Evolutionary conservation across 2,329 filamentous ascomycete species (phyloP).

Genomic region (Achaetomium macrosporum): DNA sequence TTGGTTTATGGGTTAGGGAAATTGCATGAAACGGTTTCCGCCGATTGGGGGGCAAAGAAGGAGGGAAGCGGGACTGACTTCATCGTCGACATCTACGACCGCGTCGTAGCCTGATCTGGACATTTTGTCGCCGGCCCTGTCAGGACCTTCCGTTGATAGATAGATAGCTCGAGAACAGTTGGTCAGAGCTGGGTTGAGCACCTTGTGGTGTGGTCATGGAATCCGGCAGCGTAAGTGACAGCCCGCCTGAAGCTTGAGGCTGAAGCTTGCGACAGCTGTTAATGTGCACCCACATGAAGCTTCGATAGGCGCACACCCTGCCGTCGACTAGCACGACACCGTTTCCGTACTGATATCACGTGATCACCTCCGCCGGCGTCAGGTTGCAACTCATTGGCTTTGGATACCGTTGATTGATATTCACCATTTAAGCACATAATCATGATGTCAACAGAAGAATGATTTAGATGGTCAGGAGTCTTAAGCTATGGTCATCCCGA

Average conservation of each 20-base stretch:
- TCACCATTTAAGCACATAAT: neutral
- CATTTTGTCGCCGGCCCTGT: conserved; percentile 45
- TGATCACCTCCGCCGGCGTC: neutral
- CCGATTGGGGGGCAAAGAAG: neutral
- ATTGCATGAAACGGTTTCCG: conserved; percentile 3
- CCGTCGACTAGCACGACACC: neutral
- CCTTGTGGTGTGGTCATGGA: neutral
- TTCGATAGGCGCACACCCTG: neutral
- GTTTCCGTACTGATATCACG: conserved; percentile 9
- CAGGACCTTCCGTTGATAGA: too few relatives aligned
- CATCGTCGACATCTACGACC: conserved; percentile 94
- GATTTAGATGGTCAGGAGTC: conserved; percentile 23
- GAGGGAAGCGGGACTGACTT: conserved; percentile 52
- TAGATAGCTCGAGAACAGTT: too few relatives aligned
- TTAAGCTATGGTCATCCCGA: conserved; percentile 26
- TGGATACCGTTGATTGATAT: neutral
- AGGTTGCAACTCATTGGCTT: neutral
- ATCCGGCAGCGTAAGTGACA: neutral
- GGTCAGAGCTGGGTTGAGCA: too few relatives aligned
- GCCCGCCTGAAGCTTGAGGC: conserved; percentile 1
- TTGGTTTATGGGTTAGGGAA: conserved; percentile 15
- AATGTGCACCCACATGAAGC: conserved; percentile 3
- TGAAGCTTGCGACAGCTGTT: conserved; percentile 19
- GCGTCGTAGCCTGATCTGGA: conserved; percentile 90
- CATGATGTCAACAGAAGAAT: conserved; percentile 1